Conservation (phyloP, 345 rosid genomes). For the Citrus australasica region DNA sequence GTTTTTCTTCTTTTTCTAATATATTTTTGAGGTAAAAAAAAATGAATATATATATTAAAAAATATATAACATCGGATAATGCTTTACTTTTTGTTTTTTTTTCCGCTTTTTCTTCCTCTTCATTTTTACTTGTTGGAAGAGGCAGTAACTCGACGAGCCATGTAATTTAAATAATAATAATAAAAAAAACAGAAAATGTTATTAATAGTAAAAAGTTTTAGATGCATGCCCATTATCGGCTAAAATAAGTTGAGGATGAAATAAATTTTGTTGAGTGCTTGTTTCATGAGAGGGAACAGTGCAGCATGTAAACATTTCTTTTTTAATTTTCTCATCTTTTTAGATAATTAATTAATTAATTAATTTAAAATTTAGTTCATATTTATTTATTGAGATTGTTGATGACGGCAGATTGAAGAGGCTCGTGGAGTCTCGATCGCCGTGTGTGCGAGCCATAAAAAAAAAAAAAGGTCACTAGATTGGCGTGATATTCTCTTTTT, state of each 20-base stretch:
- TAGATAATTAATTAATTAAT: constrained; percentile 5
- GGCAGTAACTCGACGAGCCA: constrained; percentile 9
- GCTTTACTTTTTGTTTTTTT: constrained; percentile 4
- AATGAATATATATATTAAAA: constrained; percentile 1
- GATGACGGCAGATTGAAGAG: constrained; percentile 41
- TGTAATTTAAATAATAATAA: constrained; percentile 16
- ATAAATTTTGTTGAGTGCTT: not conserved
- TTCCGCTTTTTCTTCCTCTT: not conserved
- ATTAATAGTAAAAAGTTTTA: constrained; percentile 2
- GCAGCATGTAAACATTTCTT: constrained; percentile 16
- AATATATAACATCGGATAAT: constrained; percentile 24
- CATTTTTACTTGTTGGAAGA: constrained; percentile 10
- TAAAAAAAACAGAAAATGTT: not conserved
- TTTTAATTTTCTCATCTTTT: constrained; percentile 29
- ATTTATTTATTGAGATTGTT: not conserved
- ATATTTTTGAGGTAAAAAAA: constrained; percentile 20
- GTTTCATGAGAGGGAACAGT: constrained; percentile 30
- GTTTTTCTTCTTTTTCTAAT: constrained; percentile 28
- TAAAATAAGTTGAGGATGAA: not conserved
- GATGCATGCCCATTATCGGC: not conserved
- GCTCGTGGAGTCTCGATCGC: constrained; percentile 68
- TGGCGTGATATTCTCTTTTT: constrained; percentile 45
- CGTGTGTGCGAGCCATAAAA: constrained; percentile 27
- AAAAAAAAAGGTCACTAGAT: constrained; percentile 30
- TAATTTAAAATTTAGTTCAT: not conserved